Percentiles rank a stretch among this genome's conserved stretches.
These are phyloP conservation scores for Ophiobolus disseminans DNA, from an alignment of 2,329 filamentous ascomycete species.

Conservation along the genomic window DNA sequence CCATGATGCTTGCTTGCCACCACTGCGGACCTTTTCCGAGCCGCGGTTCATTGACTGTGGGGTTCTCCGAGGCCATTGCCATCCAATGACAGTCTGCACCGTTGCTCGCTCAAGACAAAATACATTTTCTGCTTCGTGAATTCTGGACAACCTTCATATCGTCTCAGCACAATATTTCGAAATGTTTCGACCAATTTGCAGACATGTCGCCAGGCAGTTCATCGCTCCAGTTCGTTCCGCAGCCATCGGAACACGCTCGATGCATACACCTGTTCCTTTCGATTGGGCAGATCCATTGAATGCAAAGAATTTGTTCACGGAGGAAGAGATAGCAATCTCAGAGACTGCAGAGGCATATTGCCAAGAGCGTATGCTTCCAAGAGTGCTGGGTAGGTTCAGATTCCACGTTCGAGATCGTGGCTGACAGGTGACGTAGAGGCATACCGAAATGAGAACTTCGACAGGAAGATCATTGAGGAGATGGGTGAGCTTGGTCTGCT, in stretches of 20 bases:
- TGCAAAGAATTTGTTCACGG: constrained; percentile 77
- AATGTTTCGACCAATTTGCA: constrained; percentile 55
- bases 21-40: constrained; percentile 29
- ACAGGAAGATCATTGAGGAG: constrained; percentile 82
- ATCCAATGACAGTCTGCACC: constrained; percentile 9
- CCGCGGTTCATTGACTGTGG: constrained; percentile 30
- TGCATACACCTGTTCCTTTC: constrained; percentile 63
- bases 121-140: not conserved
- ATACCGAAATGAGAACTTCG: constrained; percentile 86
- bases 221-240: constrained; percentile 34
- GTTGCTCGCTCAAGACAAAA: not conserved
- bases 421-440: constrained; percentile 64
- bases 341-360: constrained; percentile 94
- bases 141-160: not conserved
- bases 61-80: constrained; percentile 31
- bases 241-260: constrained; percentile 47
- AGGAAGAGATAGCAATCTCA: constrained; percentile 88
- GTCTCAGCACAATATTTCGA: constrained; percentile 10
- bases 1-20: constrained; percentile 24
- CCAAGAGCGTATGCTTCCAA: constrained; percentile 84
- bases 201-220: constrained; percentile 51
- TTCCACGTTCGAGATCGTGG: not conserved
- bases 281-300: constrained; percentile 92
- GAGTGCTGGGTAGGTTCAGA: constrained; percentile 74
- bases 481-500: constrained; percentile 93